phyloP scores from a whole-genome alignment of 148 eudicot genomes.

The Hydrangea macrophylla region DNA sequence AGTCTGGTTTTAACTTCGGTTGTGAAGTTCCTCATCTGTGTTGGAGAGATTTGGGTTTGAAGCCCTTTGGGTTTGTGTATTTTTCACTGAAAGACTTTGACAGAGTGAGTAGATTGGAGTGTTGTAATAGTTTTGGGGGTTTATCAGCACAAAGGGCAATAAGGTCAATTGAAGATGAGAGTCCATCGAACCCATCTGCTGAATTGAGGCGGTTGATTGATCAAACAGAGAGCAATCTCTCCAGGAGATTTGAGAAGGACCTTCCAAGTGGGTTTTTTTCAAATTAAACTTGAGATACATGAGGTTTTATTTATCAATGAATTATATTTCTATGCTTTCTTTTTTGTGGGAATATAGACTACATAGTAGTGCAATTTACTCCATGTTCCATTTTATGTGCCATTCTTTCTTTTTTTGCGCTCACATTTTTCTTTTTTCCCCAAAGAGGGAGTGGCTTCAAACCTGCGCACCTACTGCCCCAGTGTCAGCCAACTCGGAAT shows the following conservation, averaged over 20 bases:
- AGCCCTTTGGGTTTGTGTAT: constrained; percentile 18
- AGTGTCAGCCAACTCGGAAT: too few species aligned
- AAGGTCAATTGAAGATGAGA: constrained; percentile 44
- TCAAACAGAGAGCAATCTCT: constrained; percentile 15
- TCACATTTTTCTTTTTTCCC: too few species aligned
- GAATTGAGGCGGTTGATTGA: constrained; percentile 19
- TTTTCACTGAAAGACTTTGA: constrained; percentile 24
- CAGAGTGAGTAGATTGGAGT: constrained; percentile 30
- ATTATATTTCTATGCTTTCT: too few species aligned
- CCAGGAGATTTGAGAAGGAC: constrained; percentile 36
- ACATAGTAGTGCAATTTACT: too few species aligned
- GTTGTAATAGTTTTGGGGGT: constrained; percentile 24
- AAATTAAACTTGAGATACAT: not conserved
- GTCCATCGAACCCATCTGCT: constrained; percentile 30
- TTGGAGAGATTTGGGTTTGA: constrained; percentile 24
- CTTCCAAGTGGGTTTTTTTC: constrained; percentile 51
- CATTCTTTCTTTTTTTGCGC: too few species aligned
- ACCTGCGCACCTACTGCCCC: too few species aligned
- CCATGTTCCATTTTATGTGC: too few species aligned
- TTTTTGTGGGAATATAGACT: too few species aligned
- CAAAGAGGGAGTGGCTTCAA: too few species aligned
- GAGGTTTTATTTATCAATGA: not conserved
- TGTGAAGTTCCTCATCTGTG: constrained; percentile 28
- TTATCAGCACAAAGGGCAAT: constrained; percentile 21
- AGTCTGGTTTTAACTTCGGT: constrained; percentile 30